Base-by-base conservation (phyloP, 208 protist genomes). In the Acanthamoeba lenticulata region DNA sequence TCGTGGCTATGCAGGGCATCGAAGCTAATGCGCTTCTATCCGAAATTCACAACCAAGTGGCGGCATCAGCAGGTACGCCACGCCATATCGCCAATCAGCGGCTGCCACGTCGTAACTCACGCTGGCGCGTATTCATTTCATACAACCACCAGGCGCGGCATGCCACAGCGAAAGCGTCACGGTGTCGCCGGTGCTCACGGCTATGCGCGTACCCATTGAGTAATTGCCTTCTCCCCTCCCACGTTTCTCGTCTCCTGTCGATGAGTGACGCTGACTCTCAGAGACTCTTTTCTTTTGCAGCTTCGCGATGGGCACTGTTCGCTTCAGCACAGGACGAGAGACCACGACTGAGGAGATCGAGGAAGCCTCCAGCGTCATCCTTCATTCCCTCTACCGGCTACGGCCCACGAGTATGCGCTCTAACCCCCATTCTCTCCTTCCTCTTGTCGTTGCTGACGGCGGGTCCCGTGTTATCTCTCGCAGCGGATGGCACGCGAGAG, bases 131-230 rank as follows among this genome's bases (percentile, higher is more conserved):
- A 57, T 24, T 24, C 9, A 57, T 24, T 24, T 57, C 9, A 57
- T 19, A 15, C 7, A 65, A 27, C 44, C 60, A 92, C 65, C 81
- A 86, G 94, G 94, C 17, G 85, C 94, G 6, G 94, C 94, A 11
- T 95, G 94, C 47, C 94, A 95, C 85, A 79, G 74, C 55, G 94
- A 88, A 6, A 94, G 44, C 36, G 60, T 95, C 29, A 65, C 45
- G 13, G 55, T 95, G n/a, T 95, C 94, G 55, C 38, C 47, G 21
- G 92, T 95, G 79, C 38, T 95, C 0, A 44, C 29, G n/a, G 91
- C 92, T 11, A 95, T 95, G 92, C 86, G 62, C n/a, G 81, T 95
- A n/a, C 42, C 42, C 19, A 29, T 81, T 1, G 45, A 92, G 44
- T 44, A 94, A 21, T 27, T 32, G 9, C 49, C 9, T 42, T 7